Evolutionary conservation across 306 rosid species (phyloP), one percentile per base, ranked within the genome.

Genomic region (Gillenia trifoliata): DNA sequence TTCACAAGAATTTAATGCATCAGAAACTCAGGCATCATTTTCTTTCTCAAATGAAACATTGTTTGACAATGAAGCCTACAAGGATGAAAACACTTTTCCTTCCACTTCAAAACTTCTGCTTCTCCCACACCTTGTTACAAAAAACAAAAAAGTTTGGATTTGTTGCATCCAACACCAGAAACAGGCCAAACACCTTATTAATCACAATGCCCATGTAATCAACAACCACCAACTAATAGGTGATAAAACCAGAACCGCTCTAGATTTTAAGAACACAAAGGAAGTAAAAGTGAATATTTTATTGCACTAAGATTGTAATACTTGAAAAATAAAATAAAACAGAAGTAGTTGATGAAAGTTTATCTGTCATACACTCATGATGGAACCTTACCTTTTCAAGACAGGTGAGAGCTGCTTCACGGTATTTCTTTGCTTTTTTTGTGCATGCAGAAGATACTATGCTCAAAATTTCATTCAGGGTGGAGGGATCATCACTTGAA

Each of bases 391-490:
- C 97, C 93, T 89, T 86, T 47, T 93, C 96, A 71, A 91, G 98
- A 84, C 94, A 86, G 54, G 90, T 47, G 78, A 93, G 83, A 45
- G 96, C 97, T 28, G 93, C 96, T 82, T 91, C 98, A 49, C 92
- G 91, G 66, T 89, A 91, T 79, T 87, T 89, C 83, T 91, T 93
- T 36, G 70, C 87, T 76, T 93, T 91, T 86, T 87, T 88, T 68
- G 82, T 77, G 89, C 97, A 91, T 56, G 97, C 92, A 76, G 93
- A 86, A 67, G 87, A 87, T 70, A 93, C 81, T 73, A 84, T 49
- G 49, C 86, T 85, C 80, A 93, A 75, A 84, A 93, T 88, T 72
- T 92, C 89, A 86, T 74, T 74, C 68, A 93, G 86, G 73, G 87
- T 74, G 34, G 87, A 28, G 73, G 87, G 87, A 82, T 88, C 86